Evolutionary conservation across 768 basidiomycete species (phyloP), one percentile per base, ranked within the genome.

Genomic region (Suillus paluster): DNA sequence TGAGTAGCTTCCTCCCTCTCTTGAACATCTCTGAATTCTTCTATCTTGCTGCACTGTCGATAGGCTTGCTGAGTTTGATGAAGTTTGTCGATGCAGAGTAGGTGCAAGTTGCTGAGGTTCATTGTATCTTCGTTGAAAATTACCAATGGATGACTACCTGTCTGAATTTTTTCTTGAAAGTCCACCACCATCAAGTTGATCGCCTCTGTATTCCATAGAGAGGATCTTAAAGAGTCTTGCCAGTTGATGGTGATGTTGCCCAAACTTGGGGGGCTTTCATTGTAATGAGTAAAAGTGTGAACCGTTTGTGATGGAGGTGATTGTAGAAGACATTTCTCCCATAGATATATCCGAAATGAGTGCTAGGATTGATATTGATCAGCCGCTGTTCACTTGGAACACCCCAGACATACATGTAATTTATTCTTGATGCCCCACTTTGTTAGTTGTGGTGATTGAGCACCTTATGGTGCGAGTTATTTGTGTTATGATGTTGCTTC

Each of bases 181-280:
- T 63, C 39, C 2, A 53, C 39, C 1, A 27, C 34, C 7, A 63
- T 5, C 10, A 63, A 17, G 9, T 36, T 15, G 15, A 63, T 27
- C 5, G 48, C 50, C 38, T 63, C 49, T 1, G 30, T 52, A 41
- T 63, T 63, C 62, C 57, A 59, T 5, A n/a, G 12, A 8, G 56
- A 62, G 1, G 57, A 63, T 5, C 23, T 50, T n/a, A 61, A 4
- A n/a, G 42, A 42, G n/a, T 42, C 42, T 42, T 42, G 42, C 42
- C 42, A 42, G 6, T 17, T 33, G 33, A 33, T 34, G 2, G 41
- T 36, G 38, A 61, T 61, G 8, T 61, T 45, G 14, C 42, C 23
- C 23, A 60, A 34, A 15, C 21, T 21, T 33, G 59, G 59, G 5
- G 59, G 61, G 2, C 25, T 46, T 19, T 27, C 19, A 19, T 57